Base-by-base conservation (phyloP, 768 basidiomycete species). In the Piloderma croceum region DNA sequence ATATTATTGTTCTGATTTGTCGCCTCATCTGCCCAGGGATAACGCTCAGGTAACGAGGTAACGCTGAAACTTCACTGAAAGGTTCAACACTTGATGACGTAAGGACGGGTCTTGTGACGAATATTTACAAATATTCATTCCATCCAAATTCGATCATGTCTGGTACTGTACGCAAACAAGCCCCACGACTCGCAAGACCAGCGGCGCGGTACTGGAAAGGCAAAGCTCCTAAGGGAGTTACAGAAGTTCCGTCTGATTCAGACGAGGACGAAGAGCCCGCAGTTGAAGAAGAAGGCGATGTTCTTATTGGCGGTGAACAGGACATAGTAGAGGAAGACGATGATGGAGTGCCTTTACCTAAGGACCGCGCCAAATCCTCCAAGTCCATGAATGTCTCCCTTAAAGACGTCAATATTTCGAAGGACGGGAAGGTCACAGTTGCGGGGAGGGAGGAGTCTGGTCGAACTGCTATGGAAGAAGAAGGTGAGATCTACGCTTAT, bases 201-300 rank as follows among this genome's bases (percentile, higher is more conserved):
- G 89, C 78, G 3, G 83, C 77, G 5, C 83, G 91, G 3, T 93
- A 94, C 61, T 88, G 89, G 81, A 86, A 85, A 51, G 91, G 91
- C 41, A 89, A 90, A 51, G 87, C 80, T 1, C 90, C 90, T 1
- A 90, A 88, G 59, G 86, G 85, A 34, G 71, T 65, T 24, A 65
- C 64, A 2, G 77, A 77, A 19, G 61, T 64, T 29, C 66, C 74
- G 17, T 82, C 83, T 5, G 83, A 85, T 48, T 81, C 79, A 3
- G 82, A 82, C 32, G 73, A 75, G 35, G 74, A 79, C 45, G 77
- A 74, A 2, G 68, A 63, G 23, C 62, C 57, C 43, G 50, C 57
- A 36, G 41, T 52, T 41, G 53, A 60, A 33, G 61, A 68, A 42
- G 76, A 73, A 35, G 77, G 71, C 23, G 82, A 86, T 53, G 70